These are phyloP conservation scores for Myriosclerotinia scirpicola DNA, from an alignment of 2,329 filamentous ascomycete species.

Conservation along the genomic window DNA sequence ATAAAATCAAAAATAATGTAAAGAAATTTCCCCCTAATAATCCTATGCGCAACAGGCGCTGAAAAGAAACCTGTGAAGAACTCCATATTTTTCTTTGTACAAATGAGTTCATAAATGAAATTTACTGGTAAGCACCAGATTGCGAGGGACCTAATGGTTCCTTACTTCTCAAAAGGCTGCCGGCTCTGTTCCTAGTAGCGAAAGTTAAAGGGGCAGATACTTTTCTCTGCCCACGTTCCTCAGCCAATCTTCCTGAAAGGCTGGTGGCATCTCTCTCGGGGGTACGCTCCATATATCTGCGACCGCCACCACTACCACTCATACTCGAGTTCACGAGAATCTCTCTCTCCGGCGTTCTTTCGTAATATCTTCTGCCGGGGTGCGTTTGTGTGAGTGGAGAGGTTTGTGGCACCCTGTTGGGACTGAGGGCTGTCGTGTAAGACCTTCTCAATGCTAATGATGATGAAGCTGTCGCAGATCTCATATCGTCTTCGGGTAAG, in stretches of 20 bases:
- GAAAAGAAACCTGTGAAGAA: slow-evolving; percentile 11
- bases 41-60: background rate
- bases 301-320: slow-evolving; percentile 25
- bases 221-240: slow-evolving; percentile 37
- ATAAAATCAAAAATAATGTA: slow-evolving; percentile 14
- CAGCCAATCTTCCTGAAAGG: slow-evolving; percentile 31
- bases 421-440: slow-evolving; percentile 47
- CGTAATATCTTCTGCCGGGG: slow-evolving; percentile 26
- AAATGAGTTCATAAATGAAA: slow-evolving; percentile 17
- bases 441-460: slow-evolving; percentile 31
- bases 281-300: slow-evolving; percentile 38
- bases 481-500: slow-evolving; percentile 36
- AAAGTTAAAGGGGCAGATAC: slow-evolving; percentile 33
- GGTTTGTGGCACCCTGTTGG: slow-evolving; percentile 54
- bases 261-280: slow-evolving; percentile 39
- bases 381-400: slow-evolving; percentile 45
- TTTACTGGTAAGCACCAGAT: slow-evolving; percentile 30
- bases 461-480: slow-evolving; percentile 2
- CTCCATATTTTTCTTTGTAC: slow-evolving; percentile 15
- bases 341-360: slow-evolving; percentile 22
- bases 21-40: slow-evolving; percentile 13
- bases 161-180: slow-evolving; percentile 33
- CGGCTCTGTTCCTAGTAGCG: slow-evolving; percentile 29
- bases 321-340: slow-evolving; percentile 25
- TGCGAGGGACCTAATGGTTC: slow-evolving; percentile 32